A percentile compares a stretch with the other conserved stretches of the same genome.
These are phyloP conservation scores for Porogramme epimiltina DNA, from an alignment of 1,284 basidiomycete species.

Conservation along the genomic window DNA sequence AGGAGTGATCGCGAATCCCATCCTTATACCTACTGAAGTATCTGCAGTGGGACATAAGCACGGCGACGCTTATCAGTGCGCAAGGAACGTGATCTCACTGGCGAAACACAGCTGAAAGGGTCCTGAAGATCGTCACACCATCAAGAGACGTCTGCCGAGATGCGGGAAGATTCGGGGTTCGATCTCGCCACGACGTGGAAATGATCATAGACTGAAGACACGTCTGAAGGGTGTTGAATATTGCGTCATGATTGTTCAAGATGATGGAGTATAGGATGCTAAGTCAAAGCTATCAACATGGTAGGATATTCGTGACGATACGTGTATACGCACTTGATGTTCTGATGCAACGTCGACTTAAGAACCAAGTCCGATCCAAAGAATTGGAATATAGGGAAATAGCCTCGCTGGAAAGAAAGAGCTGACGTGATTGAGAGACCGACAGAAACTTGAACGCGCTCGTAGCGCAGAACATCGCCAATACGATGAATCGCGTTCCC, in stretches of 20 bases:
- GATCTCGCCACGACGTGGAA: conserved; percentile 27
- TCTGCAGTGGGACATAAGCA: conserved; percentile 33
- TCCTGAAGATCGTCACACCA: conserved; percentile 41
- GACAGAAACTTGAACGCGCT: conserved; percentile 38
- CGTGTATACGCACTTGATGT: conserved; percentile 50
- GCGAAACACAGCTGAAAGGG: conserved; percentile 48
- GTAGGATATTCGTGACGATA: neutral
- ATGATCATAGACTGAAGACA: conserved; percentile 46
- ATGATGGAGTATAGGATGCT: conserved; percentile 61
- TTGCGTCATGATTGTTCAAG: conserved; percentile 44
- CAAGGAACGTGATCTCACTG: conserved; percentile 41
- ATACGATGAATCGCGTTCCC: conserved; percentile 54
- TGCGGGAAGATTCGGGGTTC: conserved; percentile 33
- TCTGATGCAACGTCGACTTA: conserved; percentile 56
- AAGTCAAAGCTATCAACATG: neutral
- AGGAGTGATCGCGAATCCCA: conserved; percentile 42
- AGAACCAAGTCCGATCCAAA: conserved; percentile 64
- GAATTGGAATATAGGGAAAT: conserved; percentile 63
- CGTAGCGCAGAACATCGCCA: conserved; percentile 52
- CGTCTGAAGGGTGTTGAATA: conserved; percentile 35
- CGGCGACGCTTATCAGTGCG: neutral
- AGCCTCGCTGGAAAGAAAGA: conserved; percentile 64
- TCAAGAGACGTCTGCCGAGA: conserved; percentile 32
- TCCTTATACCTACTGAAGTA: conserved; percentile 64
- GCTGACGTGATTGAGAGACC: conserved; percentile 33